phyloP scores from a whole-genome alignment of 768 basidiomycete species.

The Stropharia rugosoannulata region DNA sequence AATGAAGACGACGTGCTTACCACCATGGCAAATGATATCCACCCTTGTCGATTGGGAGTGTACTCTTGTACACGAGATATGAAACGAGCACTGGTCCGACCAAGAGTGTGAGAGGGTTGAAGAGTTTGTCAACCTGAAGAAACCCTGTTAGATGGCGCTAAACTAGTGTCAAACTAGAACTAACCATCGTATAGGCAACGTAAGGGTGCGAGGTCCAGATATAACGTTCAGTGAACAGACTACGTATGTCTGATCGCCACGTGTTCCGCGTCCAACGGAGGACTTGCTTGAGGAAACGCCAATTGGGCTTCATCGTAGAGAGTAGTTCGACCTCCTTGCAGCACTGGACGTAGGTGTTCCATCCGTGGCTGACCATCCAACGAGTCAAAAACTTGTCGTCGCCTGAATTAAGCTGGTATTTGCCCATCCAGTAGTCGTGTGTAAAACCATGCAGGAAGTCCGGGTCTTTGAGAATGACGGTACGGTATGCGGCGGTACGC shows the following conservation, averaged over 20 bases:
- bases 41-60: conserved; percentile 60
- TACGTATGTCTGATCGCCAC: conserved; percentile 87
- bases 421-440: conserved; percentile 91
- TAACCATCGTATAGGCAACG: conserved; percentile 90
- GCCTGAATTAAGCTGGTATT: conserved; percentile 92
- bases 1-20: conserved; percentile 37
- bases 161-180: conserved; percentile 42
- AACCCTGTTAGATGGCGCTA: background rate
- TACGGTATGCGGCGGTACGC: conserved; percentile 91
- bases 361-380: conserved; percentile 96
- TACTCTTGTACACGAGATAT: conserved; percentile 78
- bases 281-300: conserved; percentile 94
- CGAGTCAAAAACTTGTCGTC: conserved; percentile 94
- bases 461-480: conserved; percentile 92
- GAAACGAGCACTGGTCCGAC: conserved; percentile 80
- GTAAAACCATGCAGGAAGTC: conserved; percentile 93
- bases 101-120: conserved; percentile 86
- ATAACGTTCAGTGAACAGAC: conserved; percentile 84
- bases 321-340: conserved; percentile 84
- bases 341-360: conserved; percentile 91
- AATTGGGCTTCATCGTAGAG: conserved; percentile 95
- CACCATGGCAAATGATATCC: conserved; percentile 85
- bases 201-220: conserved; percentile 91
- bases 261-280: conserved; percentile 93
- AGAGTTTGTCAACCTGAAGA: conserved; percentile 73